Evolutionary conservation across 2,329 filamentous ascomycete species (phyloP).

Genomic region (Ilyonectria sp.): DNA sequence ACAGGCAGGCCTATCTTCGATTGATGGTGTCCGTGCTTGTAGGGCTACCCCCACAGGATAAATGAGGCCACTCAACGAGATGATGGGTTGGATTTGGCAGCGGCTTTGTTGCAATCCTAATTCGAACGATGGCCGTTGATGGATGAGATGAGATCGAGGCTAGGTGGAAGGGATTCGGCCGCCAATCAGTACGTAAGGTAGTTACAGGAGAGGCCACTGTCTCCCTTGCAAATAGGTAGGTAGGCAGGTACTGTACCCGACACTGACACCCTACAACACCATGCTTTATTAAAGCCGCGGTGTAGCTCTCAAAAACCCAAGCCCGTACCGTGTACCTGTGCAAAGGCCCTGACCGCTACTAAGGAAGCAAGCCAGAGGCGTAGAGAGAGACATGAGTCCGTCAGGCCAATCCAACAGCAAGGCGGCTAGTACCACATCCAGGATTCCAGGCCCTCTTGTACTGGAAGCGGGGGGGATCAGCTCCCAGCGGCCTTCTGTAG

Average conservation of each 20-base stretch:
- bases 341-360: background rate
- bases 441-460: background rate
- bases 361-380: background rate
- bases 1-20: slow-evolving; percentile 6
- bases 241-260: no score
- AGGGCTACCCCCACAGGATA: slow-evolving; percentile 21
- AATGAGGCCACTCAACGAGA: slow-evolving; percentile 7
- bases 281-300: background rate
- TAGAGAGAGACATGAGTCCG: background rate
- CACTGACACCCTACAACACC: no score
- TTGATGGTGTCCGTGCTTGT: slow-evolving; percentile 13
- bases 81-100: slow-evolving; percentile 19
- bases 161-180: slow-evolving; percentile 6
- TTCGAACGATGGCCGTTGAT: slow-evolving; percentile 13
- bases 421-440: slow-evolving; percentile 1
- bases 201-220: background rate
- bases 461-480: background rate
- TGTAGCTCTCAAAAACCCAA: background rate
- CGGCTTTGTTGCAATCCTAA: slow-evolving; percentile 8
- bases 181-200: background rate
- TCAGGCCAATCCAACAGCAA: background rate
- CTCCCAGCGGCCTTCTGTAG: background rate
- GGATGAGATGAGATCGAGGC: slow-evolving; percentile 19
- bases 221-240: background rate
- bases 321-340: background rate